Conservation (phyloP, 2,329 filamentous ascomycete genomes). For the Aspergillus bombycis region DNA sequence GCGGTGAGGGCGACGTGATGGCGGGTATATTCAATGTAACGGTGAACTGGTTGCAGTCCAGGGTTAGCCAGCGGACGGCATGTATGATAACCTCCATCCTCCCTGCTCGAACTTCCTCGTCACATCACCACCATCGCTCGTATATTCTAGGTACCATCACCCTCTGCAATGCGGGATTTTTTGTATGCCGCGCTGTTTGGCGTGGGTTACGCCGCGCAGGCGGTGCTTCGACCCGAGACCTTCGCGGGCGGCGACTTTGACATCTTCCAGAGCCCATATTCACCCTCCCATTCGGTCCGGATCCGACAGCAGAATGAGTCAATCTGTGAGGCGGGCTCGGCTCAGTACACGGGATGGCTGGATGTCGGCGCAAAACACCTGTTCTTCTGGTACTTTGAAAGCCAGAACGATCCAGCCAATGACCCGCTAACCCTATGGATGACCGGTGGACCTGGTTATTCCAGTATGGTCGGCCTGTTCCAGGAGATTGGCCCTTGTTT, state of each 20-base stretch:
- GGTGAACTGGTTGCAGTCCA: too few species aligned
- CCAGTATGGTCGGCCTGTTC: constrained; percentile 24
- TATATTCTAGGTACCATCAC: too few species aligned
- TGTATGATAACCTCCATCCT: too few species aligned
- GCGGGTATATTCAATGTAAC: too few species aligned
- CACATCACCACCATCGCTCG: too few species aligned
- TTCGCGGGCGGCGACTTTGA: neutral
- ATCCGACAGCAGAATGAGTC: constrained; percentile 31
- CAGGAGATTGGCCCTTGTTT: constrained; percentile 23
- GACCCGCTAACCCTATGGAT: constrained; percentile 29
- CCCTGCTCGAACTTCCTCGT: too few species aligned
- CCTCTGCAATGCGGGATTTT: neutral
- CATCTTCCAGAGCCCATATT: constrained; percentile 8
- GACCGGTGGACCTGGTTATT: constrained; percentile 26
- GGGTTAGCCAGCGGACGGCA: too few species aligned
- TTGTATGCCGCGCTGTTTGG: neutral
- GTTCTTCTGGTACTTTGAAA: constrained; percentile 30
- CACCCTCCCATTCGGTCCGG: constrained; percentile 23
- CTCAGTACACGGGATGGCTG: constrained; percentile 34
- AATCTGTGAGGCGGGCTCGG: constrained; percentile 29
- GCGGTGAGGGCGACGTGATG: too few species aligned
- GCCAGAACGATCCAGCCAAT: constrained; percentile 24
- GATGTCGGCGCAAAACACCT: constrained; percentile 24
- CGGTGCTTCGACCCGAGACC: neutral
- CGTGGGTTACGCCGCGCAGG: neutral